These are phyloP conservation scores for Rubus parviflorus DNA, from an alignment of 306 rosid species.

Conservation along the genomic window DNA sequence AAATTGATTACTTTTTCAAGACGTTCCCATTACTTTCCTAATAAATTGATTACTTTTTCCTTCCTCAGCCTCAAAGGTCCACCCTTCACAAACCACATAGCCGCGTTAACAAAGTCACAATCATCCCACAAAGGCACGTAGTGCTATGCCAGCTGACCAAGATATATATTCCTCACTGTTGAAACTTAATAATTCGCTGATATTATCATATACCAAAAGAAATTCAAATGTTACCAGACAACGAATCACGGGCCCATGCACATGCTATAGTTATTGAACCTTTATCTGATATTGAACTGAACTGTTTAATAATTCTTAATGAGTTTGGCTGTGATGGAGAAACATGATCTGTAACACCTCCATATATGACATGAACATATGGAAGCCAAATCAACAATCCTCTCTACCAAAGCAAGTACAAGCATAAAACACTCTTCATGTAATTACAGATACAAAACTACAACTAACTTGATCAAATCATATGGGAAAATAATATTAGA, in stretches of 20 bases:
- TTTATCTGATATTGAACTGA: not conserved
- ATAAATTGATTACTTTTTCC: not conserved
- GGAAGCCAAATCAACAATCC: slow-evolving; percentile 10
- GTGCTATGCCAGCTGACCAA: not conserved
- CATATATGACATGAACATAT: not conserved
- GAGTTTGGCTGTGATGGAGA: slow-evolving; percentile 6
- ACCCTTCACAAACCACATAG: not conserved
- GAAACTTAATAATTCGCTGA: not conserved
- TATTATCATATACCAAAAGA: not conserved
- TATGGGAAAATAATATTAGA: slow-evolving; percentile 12
- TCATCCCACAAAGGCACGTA: not conserved
- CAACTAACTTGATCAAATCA: slow-evolving; percentile 44
- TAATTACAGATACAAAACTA: slow-evolving; percentile 41
- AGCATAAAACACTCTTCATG: slow-evolving; percentile 30
- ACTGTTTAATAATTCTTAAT: not conserved
- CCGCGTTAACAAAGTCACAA: not conserved
- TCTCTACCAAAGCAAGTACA: slow-evolving; percentile 9
- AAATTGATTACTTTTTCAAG: no score
- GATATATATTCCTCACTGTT: not conserved
- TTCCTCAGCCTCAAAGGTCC: not conserved
- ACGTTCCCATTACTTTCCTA: not conserved
- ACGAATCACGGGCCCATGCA: not conserved
- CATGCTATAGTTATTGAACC: not conserved
- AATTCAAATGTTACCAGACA: not conserved
- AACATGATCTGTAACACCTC: slow-evolving; percentile 4